phyloP scores from a whole-genome alignment of 2,329 filamentous ascomycete genomes.

The Fusarium fracticaudum region DNA sequence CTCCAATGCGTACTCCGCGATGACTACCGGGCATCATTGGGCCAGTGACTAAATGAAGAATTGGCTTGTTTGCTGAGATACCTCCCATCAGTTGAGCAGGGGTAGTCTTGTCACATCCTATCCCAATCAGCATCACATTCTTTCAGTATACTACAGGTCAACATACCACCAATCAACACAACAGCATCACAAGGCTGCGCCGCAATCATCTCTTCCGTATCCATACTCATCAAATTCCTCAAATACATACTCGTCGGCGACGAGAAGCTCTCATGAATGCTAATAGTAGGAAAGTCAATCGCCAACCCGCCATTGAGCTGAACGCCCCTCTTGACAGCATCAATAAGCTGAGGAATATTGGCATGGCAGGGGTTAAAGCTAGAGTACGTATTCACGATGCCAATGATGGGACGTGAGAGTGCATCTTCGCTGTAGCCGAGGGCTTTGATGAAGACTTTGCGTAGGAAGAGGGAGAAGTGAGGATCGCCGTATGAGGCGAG shows the following conservation, averaged over 20 bases:
- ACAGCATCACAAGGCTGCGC: constrained; percentile 77
- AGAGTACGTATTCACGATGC: constrained; percentile 78
- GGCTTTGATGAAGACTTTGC: constrained; percentile 82
- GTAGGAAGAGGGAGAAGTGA: constrained; percentile 78
- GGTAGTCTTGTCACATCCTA: constrained; percentile 78
- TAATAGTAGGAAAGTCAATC: constrained; percentile 79
- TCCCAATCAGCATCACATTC: not conserved
- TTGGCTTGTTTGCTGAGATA: constrained; percentile 77
- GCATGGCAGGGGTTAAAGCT: constrained; percentile 80
- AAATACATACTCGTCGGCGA: constrained; percentile 79
- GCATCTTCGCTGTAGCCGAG: constrained; percentile 78
- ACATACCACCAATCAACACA: constrained; percentile 71
- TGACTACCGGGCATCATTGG: constrained; percentile 81
- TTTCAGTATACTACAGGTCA: too few species aligned
- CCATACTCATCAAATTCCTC: constrained; percentile 80
- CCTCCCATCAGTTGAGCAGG: constrained; percentile 81
- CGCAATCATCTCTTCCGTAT: constrained; percentile 80
- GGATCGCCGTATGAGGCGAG: constrained; percentile 76
- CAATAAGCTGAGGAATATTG: constrained; percentile 76
- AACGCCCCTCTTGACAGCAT: constrained; percentile 74
- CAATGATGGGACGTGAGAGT: constrained; percentile 75
- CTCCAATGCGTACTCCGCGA: constrained; percentile 71
- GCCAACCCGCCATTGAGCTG: constrained; percentile 74
- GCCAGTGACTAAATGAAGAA: constrained; percentile 74
- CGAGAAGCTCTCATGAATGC: constrained; percentile 74